Evolutionary conservation across 1,284 basidiomycete species (phyloP), one percentile per base, ranked within the genome.

Genomic region (Pseudozyma hubeiensis): DNA sequence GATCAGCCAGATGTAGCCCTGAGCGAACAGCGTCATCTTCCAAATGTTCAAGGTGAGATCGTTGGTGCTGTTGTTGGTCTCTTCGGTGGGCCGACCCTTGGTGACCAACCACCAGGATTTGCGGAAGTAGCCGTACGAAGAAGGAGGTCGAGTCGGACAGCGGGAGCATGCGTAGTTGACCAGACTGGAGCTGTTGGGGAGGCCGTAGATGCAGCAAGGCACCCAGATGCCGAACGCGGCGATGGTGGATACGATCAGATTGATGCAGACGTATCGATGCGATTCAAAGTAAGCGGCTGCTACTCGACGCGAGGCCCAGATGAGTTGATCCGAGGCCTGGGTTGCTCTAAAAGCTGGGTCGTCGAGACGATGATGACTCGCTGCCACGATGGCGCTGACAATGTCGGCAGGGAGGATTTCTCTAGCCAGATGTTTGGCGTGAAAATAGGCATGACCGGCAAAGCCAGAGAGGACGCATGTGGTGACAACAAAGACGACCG

Each of bases 1-100:
- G 4, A 59, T 7, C 10, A 59, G 5, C 17, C 9, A 10, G 24
- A 58, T 33, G 17, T 59, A 59, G 29, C 29, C 9, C 13, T 40
- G 13, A 29, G 56, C 49, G 13, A 64, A 43, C 7, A 63, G 7
- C 7, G 53, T 46, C 53, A 63, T 55, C 30, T 52, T 56, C 53
- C 61, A 63, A 0, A 53, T 52, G n/a, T 5, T 56, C 13, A 16
- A 24, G 40, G 8, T 17, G n/a, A 24, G 40, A 7, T 17, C 8
- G 29, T 5, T 9, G 7, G 13, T 34, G 9, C 24, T 14, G 40
- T 34, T n/a, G 9, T 33, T 11, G 7, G 50, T 29, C 11, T 10
- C 29, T 7, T 46, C 5, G 17, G 43, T 53, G 6, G 50, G 41
- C 34, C 31, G 52, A 16, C 53, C 53, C 13, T 31, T 35, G 10